Evolutionary conservation across 805 yeast genomes (phyloP).

Genomic region (Pichia cephalocereana): DNA sequence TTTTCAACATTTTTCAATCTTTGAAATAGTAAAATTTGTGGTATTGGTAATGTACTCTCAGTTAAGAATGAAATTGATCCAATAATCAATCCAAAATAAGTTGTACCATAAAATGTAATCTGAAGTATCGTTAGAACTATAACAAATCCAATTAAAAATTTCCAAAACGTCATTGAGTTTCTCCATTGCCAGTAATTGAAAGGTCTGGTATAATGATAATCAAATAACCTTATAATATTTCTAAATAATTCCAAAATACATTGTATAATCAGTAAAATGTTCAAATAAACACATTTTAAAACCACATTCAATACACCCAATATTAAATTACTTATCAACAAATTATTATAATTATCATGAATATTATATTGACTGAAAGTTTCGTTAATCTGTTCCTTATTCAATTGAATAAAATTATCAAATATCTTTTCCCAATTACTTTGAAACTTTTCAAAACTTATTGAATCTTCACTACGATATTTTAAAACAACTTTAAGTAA

Average conservation of each 20-base stretch:
- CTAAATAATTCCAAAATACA: slow-evolving; percentile 19
- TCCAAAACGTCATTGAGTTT: slow-evolving; percentile 17
- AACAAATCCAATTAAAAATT: slow-evolving; percentile 41
- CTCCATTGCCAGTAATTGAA: slow-evolving; percentile 81
- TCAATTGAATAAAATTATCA: slow-evolving; percentile 20
- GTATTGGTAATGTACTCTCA: slow-evolving; percentile 67
- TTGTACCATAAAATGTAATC: slow-evolving; percentile 16
- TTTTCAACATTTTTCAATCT: slow-evolving; percentile 65
- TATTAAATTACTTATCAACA: not conserved
- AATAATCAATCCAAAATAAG: slow-evolving; percentile 22
- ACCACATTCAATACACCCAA: slow-evolving; percentile 5
- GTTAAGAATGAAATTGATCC: slow-evolving; percentile 42
- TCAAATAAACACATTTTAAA: slow-evolving; percentile 11
- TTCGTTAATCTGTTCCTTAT: slow-evolving; percentile 11
- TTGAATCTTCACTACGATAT: slow-evolving; percentile 40
- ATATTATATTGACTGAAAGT: slow-evolving; percentile 8
- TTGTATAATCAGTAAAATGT: slow-evolving; percentile 8
- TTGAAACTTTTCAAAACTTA: slow-evolving; percentile 27
- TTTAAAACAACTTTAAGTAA: slow-evolving; percentile 54
- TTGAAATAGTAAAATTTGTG: slow-evolving; percentile 64
- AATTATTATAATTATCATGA: not conserved
- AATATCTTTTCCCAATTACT: slow-evolving; percentile 21
- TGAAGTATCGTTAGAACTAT: slow-evolving; percentile 14
- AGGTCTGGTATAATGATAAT: slow-evolving; percentile 59
- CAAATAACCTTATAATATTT: slow-evolving; percentile 51